A percentile compares a stretch with the other conserved stretches of the same genome.
phyloP scores from a whole-genome alignment of 768 basidiomycete species.

The Amanita rubescens region DNA sequence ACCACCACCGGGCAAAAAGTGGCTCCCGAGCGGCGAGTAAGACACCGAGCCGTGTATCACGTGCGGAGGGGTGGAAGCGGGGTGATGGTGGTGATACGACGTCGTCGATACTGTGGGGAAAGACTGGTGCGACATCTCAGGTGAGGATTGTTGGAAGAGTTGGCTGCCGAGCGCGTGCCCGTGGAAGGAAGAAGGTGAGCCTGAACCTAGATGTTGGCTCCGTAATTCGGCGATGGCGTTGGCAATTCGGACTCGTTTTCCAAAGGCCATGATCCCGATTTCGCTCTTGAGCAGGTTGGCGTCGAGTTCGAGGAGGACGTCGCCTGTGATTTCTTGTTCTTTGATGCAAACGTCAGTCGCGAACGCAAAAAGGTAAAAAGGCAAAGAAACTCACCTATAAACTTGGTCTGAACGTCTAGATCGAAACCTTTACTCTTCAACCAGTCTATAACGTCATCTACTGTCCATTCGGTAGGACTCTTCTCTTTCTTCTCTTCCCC shows the following conservation, averaged over 20 bases:
- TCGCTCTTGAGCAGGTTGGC: slow-evolving; percentile 86
- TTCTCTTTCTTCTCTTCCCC: slow-evolving; percentile 16
- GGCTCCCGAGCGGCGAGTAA: background rate
- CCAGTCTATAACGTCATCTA: slow-evolving; percentile 91
- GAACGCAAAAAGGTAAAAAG: background rate
- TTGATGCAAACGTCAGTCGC: background rate
- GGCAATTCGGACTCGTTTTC: slow-evolving; percentile 88
- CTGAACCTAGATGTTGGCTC: slow-evolving; percentile 53
- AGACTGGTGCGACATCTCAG: slow-evolving; percentile 38
- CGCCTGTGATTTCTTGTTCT: slow-evolving; percentile 99
- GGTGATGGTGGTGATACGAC: too few species aligned
- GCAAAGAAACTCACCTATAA: slow-evolving; percentile 57
- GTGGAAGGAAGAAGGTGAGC: slow-evolving; percentile 20
- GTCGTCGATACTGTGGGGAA: slow-evolving; percentile 28
- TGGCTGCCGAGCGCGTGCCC: slow-evolving; percentile 25
- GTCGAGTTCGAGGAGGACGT: slow-evolving; percentile 92
- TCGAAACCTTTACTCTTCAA: slow-evolving; percentile 80
- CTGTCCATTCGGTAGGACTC: slow-evolving; percentile 70
- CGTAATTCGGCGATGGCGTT: slow-evolving; percentile 89
- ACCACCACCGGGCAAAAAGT: background rate
- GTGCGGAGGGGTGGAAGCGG: slow-evolving; percentile 1
- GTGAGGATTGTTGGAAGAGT: slow-evolving; percentile 24
- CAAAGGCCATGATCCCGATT: slow-evolving; percentile 90
- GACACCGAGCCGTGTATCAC: background rate
- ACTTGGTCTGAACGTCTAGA: slow-evolving; percentile 73